Evolutionary conservation across 2,329 filamentous ascomycete species (phyloP).

Genomic region (Arthrinium phaeospermum): DNA sequence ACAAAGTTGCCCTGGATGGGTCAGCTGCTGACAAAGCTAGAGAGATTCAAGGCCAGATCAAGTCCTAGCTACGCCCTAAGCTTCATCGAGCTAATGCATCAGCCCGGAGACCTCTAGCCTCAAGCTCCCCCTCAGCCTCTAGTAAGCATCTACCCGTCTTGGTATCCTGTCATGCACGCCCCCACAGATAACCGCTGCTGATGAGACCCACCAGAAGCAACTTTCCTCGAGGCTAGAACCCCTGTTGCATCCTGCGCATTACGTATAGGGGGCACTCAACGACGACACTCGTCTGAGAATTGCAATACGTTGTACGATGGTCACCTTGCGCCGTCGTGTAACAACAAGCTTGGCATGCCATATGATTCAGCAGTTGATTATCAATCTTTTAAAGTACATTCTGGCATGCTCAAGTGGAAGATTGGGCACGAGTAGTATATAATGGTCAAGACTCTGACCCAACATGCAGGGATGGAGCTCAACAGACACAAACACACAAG

Average conservation of each 20-base stretch:
- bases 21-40: not conserved
- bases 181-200: not conserved
- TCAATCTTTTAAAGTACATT: not conserved
- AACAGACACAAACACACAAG: not conserved
- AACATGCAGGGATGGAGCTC: not conserved
- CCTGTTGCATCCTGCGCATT: not conserved
- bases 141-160: not conserved
- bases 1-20: conserved; percentile 19
- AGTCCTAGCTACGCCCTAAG: not conserved
- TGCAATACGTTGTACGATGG: not conserved
- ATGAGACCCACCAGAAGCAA: conserved; percentile 28
- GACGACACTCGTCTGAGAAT: too few species aligned
- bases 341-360: too few species aligned
- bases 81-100: not conserved
- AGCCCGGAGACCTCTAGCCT: not conserved
- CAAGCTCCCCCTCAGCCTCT: not conserved
- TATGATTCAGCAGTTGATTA: not conserved
- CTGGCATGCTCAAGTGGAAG: not conserved
- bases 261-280: too few species aligned
- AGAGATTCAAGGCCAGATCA: not conserved
- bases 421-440: not conserved
- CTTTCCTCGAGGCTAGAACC: conserved; percentile 26
- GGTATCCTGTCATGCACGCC: not conserved
- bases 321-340: not conserved
- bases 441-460: not conserved